Base-by-base conservation (phyloP, 768 basidiomycete genomes). In the Panaeolus papilionaceus region DNA sequence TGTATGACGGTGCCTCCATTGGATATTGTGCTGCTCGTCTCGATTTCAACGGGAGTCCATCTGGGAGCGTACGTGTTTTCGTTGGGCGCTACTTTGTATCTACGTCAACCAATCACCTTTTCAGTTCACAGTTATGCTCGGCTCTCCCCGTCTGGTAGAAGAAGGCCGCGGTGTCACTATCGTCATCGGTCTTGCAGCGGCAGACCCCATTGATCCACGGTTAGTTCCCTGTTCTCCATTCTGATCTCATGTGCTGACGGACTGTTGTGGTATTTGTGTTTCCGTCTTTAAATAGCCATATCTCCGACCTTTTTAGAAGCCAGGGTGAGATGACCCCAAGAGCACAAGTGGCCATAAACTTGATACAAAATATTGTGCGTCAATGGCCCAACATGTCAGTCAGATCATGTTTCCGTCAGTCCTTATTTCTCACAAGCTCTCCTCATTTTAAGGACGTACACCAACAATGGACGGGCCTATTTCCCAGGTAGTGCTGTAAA, bases 331-430 rank as follows among this genome's bases (percentile, higher is more conserved):
- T 23, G n/a, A 71, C 78, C n/a, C 20, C 70, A 63, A 38, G 77
- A 28, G 77, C 80, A 3, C 44, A 74, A 1, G 77, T 78, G 2
- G 85, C 85, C 0, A 78, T 80, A 0, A 88, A 84, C 42, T 70
- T 88, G 0, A 65, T 88, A 0, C 86, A 88, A 54, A 73, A 88
- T 1, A 78, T 88, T 11, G 67, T 88, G 1, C 80, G 85, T 0
- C 86, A 87, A 64, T 80, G 75, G 0, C 78, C 82, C 0, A 86
- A 87, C 40, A 68, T 81, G 86, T 84, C 64, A 37, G 81, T 77
- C 11, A 16, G 14, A 44, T 12, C 33, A 33, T 14, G 5, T 18
- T 44, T 44, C 5, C 12, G 14, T 6, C 42, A 18, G 18, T 44
- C 37, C 63, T 28, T n/a, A 20, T 23, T 7, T 3, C 62, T n/a